phyloP scores from a whole-genome alignment of 1,139 yeast genomes.

The Saccharomycopsis crataegensis region DNA sequence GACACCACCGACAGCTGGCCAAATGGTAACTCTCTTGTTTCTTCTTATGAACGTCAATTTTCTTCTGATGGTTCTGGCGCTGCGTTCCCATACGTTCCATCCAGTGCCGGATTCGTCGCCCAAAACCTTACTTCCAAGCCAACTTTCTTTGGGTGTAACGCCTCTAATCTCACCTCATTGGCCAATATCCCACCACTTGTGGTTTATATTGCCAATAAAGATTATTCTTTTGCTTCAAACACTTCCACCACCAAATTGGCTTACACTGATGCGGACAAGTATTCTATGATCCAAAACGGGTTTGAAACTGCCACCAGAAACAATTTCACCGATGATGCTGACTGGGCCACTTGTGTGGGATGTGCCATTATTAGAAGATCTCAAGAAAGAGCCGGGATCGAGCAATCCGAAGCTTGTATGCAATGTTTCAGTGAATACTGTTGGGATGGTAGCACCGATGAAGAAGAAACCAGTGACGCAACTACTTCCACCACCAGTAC shows the following conservation, averaged over 20 bases:
- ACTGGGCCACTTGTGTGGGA: conserved; percentile 75
- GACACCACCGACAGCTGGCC: conserved; percentile 59
- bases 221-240: conserved; percentile 40
- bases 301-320: conserved; percentile 40
- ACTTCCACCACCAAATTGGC: conserved; percentile 38
- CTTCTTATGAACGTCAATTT: conserved; percentile 46
- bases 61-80: conserved; percentile 32
- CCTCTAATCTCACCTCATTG: conserved; percentile 47
- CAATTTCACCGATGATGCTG: conserved; percentile 47
- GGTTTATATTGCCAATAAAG: conserved; percentile 48
- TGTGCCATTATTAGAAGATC: conserved; percentile 85
- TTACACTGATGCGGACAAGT: conserved; percentile 38
- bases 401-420: conserved; percentile 65
- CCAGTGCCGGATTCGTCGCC: conserved; percentile 28
- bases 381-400: conserved; percentile 59
- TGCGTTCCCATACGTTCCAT: conserved; percentile 37
- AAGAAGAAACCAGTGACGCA: conserved; percentile 7
- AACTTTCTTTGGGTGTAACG: conserved; percentile 48
- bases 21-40: conserved; percentile 50
- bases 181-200: conserved; percentile 38
- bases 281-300: conserved; percentile 44
- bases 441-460: conserved; percentile 56
- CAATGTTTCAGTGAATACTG: conserved; percentile 69
- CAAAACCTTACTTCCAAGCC: conserved; percentile 34
- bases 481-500: background rate